A percentile compares a stretch with the other conserved stretches of the same genome.
phyloP scores from a whole-genome alignment of 305 asterid genomes.

The Rubia peregrina region DNA sequence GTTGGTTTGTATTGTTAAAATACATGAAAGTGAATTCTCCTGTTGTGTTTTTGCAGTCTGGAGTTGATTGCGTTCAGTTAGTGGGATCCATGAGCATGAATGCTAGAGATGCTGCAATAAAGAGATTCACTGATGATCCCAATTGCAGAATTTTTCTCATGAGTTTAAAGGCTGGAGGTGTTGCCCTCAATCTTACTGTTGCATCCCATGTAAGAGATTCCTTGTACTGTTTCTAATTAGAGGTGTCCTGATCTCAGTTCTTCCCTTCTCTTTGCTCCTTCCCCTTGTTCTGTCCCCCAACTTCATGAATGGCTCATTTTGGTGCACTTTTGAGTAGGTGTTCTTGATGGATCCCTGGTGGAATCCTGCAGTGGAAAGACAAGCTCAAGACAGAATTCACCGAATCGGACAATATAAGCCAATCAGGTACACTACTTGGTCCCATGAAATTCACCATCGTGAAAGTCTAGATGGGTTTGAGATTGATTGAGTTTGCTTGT shows the following conservation, averaged over 20 bases:
- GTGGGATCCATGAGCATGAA: conserved; percentile 83
- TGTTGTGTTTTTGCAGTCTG: conserved; percentile 46
- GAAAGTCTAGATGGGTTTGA: not conserved
- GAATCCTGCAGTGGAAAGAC: conserved; percentile 97
- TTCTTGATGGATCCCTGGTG: conserved; percentile 99
- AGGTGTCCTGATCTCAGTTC: not conserved
- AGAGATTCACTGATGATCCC: conserved; percentile 65
- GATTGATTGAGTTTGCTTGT: conserved; percentile 6
- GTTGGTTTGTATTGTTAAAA: conserved; percentile 5
- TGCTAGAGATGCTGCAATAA: conserved; percentile 81
- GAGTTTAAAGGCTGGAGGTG: conserved; percentile 96
- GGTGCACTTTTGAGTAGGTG: conserved; percentile 35
- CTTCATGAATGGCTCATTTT: not conserved
- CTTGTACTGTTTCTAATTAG: conserved; percentile 10
- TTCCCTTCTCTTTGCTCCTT: not conserved
- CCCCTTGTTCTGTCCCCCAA: not conserved
- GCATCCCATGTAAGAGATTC: conserved; percentile 66
- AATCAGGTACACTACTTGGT: conserved; percentile 38
- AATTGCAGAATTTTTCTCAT: conserved; percentile 80
- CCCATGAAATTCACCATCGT: not conserved
- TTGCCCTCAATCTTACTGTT: conserved; percentile 89
- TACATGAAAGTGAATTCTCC: conserved; percentile 3
- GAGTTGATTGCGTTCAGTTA: conserved; percentile 62
- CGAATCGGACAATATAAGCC: conserved; percentile 93
- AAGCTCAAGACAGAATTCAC: conserved; percentile 95